These are phyloP conservation scores for Termitomyces sp. DNA, from an alignment of 768 basidiomycete species.

Conservation along the genomic window DNA sequence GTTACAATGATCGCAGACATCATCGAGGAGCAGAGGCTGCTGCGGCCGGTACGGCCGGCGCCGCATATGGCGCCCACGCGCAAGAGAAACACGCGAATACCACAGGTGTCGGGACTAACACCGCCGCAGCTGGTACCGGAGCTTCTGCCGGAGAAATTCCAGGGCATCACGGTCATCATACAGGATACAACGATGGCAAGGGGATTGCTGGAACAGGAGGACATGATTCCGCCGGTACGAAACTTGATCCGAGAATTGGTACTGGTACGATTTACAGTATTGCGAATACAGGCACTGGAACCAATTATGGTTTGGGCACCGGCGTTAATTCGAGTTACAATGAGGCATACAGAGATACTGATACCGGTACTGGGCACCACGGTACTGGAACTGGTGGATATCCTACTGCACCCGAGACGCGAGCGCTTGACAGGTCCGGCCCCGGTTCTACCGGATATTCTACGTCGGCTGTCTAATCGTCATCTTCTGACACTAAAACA, in stretches of 20 bases:
- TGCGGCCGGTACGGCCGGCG: neutral
- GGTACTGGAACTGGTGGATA: neutral
- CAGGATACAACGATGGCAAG: neutral
- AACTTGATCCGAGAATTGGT: neutral
- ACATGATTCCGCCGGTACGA: neutral
- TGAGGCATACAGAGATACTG: neutral
- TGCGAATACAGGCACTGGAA: neutral
- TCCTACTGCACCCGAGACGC: neutral
- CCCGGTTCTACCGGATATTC: neutral
- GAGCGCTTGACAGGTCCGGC: neutral
- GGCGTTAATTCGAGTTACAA: slow-evolving; percentile 7
- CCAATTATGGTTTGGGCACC: neutral
- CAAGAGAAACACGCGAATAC: neutral
- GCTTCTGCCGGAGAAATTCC: neutral
- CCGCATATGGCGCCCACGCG: neutral
- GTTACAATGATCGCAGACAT: neutral
- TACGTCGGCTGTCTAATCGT: neutral
- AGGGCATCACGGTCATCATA: neutral
- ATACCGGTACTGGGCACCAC: neutral
- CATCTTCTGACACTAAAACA: too few species aligned
- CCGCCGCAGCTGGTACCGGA: neutral
- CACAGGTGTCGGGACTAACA: neutral
- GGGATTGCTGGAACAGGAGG: neutral
- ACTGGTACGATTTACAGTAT: neutral
- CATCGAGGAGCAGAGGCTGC: slow-evolving; percentile 4